These are phyloP conservation scores for Xylariaceae sp. DNA, from an alignment of 2,329 filamentous ascomycete genomes.

Conservation along the genomic window DNA sequence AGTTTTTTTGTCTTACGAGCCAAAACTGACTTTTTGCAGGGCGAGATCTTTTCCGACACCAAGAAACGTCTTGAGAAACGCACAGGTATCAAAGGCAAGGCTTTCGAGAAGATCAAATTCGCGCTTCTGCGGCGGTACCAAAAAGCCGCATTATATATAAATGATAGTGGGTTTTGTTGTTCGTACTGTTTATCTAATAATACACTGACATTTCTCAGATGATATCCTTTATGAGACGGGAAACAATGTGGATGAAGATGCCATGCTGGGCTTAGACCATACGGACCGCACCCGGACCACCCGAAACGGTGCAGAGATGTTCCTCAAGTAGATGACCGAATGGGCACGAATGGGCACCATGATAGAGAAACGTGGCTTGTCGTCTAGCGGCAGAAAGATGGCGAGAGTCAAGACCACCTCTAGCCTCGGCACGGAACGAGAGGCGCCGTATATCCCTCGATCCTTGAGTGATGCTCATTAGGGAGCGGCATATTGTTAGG, in stretches of 20 bases:
- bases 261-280: slow-evolving; percentile 61
- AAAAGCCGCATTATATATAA: slow-evolving; percentile 70
- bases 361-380: not conserved
- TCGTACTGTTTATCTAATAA: slow-evolving; percentile 22
- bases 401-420: slow-evolving; percentile 2
- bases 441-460: slow-evolving; percentile 9
- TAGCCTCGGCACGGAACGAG: slow-evolving; percentile 2
- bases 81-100: slow-evolving; percentile 94
- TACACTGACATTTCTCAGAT: slow-evolving; percentile 37
- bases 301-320: slow-evolving; percentile 59
- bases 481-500: not conserved
- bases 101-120: slow-evolving; percentile 98
- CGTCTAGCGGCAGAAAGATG: slow-evolving; percentile 7
- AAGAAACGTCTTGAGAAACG: slow-evolving; percentile 91
- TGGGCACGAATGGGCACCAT: not conserved
- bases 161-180: slow-evolving; percentile 64
- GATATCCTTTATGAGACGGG: slow-evolving; percentile 50
- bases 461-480: slow-evolving; percentile 8
- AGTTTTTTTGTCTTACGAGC: slow-evolving; percentile 10
- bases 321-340: slow-evolving; percentile 38
- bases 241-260: slow-evolving; percentile 49
- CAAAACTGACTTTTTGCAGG: slow-evolving; percentile 42
- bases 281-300: slow-evolving; percentile 53
- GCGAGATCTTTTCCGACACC: slow-evolving; percentile 82
- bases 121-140: slow-evolving; percentile 66